These are phyloP conservation scores for Ogataea zsoltii DNA, from an alignment of 805 yeast species.

Conservation along the genomic window DNA sequence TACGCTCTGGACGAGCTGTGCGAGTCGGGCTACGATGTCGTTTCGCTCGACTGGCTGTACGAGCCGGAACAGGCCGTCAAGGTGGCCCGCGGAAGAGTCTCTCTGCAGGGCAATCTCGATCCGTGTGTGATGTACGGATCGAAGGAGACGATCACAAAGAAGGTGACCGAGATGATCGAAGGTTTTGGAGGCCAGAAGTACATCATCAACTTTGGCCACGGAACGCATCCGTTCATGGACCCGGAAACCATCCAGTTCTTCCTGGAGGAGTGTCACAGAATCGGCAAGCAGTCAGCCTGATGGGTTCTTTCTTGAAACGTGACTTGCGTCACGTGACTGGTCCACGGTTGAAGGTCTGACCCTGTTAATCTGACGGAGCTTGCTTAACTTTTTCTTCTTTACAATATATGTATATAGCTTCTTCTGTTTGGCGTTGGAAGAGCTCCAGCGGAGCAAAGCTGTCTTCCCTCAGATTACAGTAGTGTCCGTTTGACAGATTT, in stretches of 20 bases:
- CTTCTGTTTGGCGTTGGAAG: too few relatives aligned
- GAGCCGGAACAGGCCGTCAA: slow-evolving; percentile 83
- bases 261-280: slow-evolving; percentile 81
- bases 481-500: too few relatives aligned
- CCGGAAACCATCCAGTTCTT: slow-evolving; percentile 87
- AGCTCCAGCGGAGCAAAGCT: too few relatives aligned
- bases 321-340: too few relatives aligned
- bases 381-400: too few relatives aligned
- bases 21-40: slow-evolving; percentile 76
- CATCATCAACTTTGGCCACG: slow-evolving; percentile 95
- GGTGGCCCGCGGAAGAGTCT: slow-evolving; percentile 70
- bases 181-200: slow-evolving; percentile 90
- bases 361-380: too few relatives aligned
- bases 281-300: slow-evolving; percentile 60
- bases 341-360: too few relatives aligned
- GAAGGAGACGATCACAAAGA: slow-evolving; percentile 71
- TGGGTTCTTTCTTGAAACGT: too few relatives aligned
- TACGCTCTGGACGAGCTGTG: slow-evolving; percentile 87
- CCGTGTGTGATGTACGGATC: slow-evolving; percentile 95
- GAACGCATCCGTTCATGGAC: slow-evolving; percentile 97
- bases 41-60: slow-evolving; percentile 93
- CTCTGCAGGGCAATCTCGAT: slow-evolving; percentile 92
- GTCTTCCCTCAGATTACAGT: too few relatives aligned
- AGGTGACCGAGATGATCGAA: slow-evolving; percentile 83
- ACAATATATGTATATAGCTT: too few relatives aligned